Evolutionary conservation across 495 filamentous ascomycete genomes (phyloP), one percentile per base, ranked within the genome.

Genomic region (Cercophora samala): DNA sequence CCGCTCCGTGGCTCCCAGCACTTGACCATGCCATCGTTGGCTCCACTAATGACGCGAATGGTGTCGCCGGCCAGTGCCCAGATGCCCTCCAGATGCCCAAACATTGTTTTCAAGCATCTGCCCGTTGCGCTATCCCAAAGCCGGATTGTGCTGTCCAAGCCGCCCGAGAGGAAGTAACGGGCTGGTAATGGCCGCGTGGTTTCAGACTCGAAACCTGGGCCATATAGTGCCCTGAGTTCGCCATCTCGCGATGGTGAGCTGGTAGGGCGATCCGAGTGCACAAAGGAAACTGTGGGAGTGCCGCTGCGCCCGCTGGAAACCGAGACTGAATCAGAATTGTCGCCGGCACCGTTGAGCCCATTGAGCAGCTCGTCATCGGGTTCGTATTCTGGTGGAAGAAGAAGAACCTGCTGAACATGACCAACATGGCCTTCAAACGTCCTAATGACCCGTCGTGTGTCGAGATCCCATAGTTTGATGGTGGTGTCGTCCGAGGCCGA

Each of bases 41-140:
- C 90, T 13, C 93, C 95, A 63, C 89, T 91, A 42, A 97, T 92
- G 29, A 97, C 87, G 18, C 95, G 87, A 42, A 99, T 81, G 0
- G 91, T 93, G 75, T 99, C 96, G 1, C 91, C 96, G 1, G 91
- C 93, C 5, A 99, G 84, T 11, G 91, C 90, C 95, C 95, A 99
- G 23, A 99, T 89, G 24, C 95, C 95, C 75, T 98, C 95, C 23
- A 99, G 81, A 69, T 99, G 95, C 0, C 95, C 95, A 67, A 98
- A 99, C 79, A 97, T 94, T 4, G 92, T 97, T 62, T 91, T 91
- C 11, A 96, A 80, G 72, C 92, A 96, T 68, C 84, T 82, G 58
- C 91, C 93, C 5, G 88, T 92, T 54, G 86, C 85, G 9, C 93
- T 89, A 75, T 98, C 92, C 95, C 95, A 99, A 29, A 98, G 84